Evolutionary conservation across 371 early-diverging fungal genomes (phyloP).

Genomic region (Cokeromyces recurvatus): DNA sequence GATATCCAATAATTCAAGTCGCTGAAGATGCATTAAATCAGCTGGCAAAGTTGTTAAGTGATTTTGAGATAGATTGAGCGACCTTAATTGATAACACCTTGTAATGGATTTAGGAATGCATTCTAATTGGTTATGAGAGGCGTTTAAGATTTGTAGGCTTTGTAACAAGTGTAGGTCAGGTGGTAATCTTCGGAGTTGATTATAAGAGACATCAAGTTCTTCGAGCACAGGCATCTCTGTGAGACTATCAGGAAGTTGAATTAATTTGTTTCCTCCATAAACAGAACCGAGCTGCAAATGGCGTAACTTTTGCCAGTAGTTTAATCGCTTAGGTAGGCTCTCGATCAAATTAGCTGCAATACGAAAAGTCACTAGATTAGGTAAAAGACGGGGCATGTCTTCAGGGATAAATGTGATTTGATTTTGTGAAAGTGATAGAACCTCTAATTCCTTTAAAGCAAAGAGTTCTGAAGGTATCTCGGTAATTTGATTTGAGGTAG

Average conservation of each 20-base stretch:
- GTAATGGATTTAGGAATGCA: conserved; percentile 58
- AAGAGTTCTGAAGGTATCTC: conserved; percentile 48
- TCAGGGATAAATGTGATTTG: conserved; percentile 38
- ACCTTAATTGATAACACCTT: conserved; percentile 33
- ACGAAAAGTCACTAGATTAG: conserved; percentile 43
- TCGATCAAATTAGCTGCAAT: conserved; percentile 51
- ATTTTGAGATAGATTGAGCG: conserved; percentile 52
- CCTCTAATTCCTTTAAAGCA: conserved; percentile 41
- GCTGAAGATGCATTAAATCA: conserved; percentile 45
- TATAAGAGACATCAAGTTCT: conserved; percentile 55
- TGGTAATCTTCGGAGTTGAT: conserved; percentile 44
- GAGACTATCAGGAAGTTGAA: conserved; percentile 41
- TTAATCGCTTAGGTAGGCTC: conserved; percentile 36
- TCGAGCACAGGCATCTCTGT: conserved; percentile 41
- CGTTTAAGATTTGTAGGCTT: conserved; percentile 31
- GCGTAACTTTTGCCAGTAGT: conserved; percentile 41
- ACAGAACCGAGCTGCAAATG: conserved; percentile 58
- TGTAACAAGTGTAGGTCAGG: conserved; percentile 8
- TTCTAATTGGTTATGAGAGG: conserved; percentile 53
- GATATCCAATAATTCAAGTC: conserved; percentile 56
- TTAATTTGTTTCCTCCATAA: conserved; percentile 54
- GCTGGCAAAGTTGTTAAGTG: conserved; percentile 56
- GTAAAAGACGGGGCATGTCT: conserved; percentile 35
- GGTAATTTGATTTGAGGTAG: conserved; percentile 51
- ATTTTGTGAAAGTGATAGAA: conserved; percentile 54